Evolutionary conservation across 2,329 filamentous ascomycete genomes (phyloP).

Genomic region (Trichoderma guizhouense): DNA sequence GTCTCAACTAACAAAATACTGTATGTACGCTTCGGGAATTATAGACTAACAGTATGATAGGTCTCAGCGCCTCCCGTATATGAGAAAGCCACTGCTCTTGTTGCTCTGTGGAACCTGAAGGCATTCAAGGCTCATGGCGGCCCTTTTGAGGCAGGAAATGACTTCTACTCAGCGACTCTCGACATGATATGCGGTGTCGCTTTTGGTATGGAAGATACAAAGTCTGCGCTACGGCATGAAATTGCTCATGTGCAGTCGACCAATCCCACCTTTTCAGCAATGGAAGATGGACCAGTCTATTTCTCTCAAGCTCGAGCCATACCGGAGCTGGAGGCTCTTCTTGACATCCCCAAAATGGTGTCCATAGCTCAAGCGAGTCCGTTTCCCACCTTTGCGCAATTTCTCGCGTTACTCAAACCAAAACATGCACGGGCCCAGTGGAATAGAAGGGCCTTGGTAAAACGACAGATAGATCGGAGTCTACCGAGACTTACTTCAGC

Average conservation of each 20-base stretch:
- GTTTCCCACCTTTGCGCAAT: constrained; percentile 23
- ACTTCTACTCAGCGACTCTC: constrained; percentile 33
- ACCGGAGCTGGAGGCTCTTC: constrained; percentile 24
- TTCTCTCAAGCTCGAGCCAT: constrained; percentile 21
- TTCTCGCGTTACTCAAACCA: constrained; percentile 25
- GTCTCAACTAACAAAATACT: neutral
- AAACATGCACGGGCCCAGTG: constrained; percentile 27
- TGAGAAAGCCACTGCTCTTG: constrained; percentile 28
- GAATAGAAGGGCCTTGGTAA: constrained; percentile 24
- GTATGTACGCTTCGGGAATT: no score
- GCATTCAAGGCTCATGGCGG: constrained; percentile 25
- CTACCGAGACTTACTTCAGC: constrained; percentile 20
- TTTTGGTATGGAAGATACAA: constrained; percentile 30
- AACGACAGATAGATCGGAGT: constrained; percentile 23
- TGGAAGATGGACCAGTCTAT: constrained; percentile 8
- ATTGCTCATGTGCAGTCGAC: constrained; percentile 16
- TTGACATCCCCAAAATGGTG: constrained; percentile 28
- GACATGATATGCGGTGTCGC: constrained; percentile 37
- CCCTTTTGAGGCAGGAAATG: constrained; percentile 32
- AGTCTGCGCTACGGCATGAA: constrained; percentile 22
- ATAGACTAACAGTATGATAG: constrained; percentile 22
- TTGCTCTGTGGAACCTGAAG: constrained; percentile 37
- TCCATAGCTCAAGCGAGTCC: constrained; percentile 25
- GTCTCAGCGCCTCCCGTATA: constrained; percentile 37
- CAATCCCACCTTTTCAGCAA: neutral